These are phyloP conservation scores for Saturnispora galanensis DNA, from an alignment of 805 yeast species.

Conservation along the genomic window DNA sequence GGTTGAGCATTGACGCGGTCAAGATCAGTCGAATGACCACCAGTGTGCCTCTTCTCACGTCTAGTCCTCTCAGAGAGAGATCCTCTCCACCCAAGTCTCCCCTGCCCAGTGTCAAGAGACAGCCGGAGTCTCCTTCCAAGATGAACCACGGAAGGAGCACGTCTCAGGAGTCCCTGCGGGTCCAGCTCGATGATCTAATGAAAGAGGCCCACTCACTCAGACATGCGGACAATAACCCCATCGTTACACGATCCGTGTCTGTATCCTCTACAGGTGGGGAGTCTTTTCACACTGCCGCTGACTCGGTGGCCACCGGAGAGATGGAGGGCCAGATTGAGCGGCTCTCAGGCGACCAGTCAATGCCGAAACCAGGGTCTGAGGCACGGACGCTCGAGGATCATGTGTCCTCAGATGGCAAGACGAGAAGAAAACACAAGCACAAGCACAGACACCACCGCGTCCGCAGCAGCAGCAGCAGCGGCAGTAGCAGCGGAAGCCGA, in stretches of 20 bases:
- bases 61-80: conserved; percentile 5
- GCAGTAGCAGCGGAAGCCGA: neutral
- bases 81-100: conserved; percentile 13
- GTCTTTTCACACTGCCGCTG: conserved; percentile 13
- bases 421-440: neutral
- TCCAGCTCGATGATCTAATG: conserved; percentile 25
- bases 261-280: conserved; percentile 5
- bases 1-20: conserved; percentile 13
- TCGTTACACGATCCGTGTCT: neutral
- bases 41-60: neutral
- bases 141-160: too few relatives aligned
- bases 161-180: conserved; percentile 7
- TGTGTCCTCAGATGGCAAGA: neutral
- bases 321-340: neutral
- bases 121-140: neutral
- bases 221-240: neutral
- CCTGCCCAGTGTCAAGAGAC: conserved; percentile 4
- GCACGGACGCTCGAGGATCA: too few relatives aligned
- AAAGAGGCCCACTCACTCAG: conserved; percentile 17
- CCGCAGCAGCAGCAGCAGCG: conserved; percentile 1
- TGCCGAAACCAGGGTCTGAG: neutral
- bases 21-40: conserved; percentile 7
- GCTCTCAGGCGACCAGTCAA: too few relatives aligned
- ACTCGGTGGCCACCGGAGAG: neutral
- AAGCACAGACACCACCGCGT: conserved; percentile 4